phyloP scores from a whole-genome alignment of 306 rosid species.

The Lathyrus aphaca region DNA sequence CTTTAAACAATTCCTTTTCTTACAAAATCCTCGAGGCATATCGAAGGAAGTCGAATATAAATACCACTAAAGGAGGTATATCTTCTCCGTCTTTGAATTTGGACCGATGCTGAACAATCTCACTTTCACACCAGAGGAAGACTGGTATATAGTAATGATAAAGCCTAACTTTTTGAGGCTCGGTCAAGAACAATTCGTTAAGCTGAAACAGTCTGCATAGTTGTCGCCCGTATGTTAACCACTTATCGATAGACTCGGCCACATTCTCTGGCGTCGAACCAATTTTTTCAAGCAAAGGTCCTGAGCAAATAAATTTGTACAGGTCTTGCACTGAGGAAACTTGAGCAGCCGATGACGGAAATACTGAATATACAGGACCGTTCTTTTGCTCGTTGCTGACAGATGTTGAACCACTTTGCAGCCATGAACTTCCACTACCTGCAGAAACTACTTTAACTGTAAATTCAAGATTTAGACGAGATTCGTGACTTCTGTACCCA shows the following conservation, averaged over 20 bases:
- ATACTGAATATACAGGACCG: conserved; percentile 51
- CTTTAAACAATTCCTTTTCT: neutral
- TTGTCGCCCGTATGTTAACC: conserved; percentile 66
- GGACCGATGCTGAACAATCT: conserved; percentile 67
- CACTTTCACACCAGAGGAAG: conserved; percentile 86
- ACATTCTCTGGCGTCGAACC: conserved; percentile 63
- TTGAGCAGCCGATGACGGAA: conserved; percentile 68
- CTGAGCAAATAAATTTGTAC: conserved; percentile 78
- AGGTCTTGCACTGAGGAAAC: conserved; percentile 77
- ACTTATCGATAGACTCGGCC: conserved; percentile 78
- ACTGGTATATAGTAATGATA: conserved; percentile 92
- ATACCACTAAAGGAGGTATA: conserved; percentile 85
- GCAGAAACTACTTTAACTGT: conserved; percentile 35
- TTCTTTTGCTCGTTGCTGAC: conserved; percentile 39
- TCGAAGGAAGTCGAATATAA: neutral
- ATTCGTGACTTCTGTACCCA: neutral
- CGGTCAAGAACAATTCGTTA: conserved; percentile 67
- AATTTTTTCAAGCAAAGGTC: conserved; percentile 68
- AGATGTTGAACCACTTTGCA: conserved; percentile 50
- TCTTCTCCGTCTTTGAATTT: conserved; percentile 68
- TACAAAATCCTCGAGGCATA: neutral
- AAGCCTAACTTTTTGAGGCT: conserved; percentile 82
- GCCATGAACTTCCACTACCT: conserved; percentile 80
- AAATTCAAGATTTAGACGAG: conserved; percentile 5
- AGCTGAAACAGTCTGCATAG: conserved; percentile 75